Base-by-base conservation (phyloP, 176 grass and related monocot genomes). In the Raddia guianensis region DNA sequence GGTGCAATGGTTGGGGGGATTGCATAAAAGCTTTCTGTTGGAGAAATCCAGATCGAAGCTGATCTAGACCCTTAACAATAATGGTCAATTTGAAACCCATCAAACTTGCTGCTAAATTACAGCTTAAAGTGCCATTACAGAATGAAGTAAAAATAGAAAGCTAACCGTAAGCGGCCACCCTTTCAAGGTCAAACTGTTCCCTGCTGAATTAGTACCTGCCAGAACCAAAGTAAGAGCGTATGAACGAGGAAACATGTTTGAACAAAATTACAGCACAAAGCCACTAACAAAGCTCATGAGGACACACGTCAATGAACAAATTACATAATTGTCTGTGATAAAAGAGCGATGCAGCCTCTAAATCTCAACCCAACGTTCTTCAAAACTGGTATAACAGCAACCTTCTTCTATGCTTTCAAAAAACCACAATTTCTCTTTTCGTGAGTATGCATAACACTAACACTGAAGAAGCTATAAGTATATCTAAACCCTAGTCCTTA, bases 171-270 rank as follows among this genome's bases (percentile, higher is more conserved):
- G 84, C 48, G 91, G 91, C 91, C 91, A 90, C 75, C 91, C 91
- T 93, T 93, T 93, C 87, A 93, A 82, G 56, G 87, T 93, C 91
- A 93, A 85, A 87, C 82, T 93, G 82, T 82, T 87, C 50, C 87
- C 87, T 51, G 73, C 63, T 70, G 63, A 87, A 79, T 93, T 93
- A 82, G 91, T 52, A 10, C 87, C 91, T 93, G 84, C 34, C 70
- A 90, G 37, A 81, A 66, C 48, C 34, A 56, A 49, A 67, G 16
- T n/a, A 50, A 60, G 42, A 74, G 21, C 56, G 66, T 14, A 40
- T 65, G 32, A 49, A 63, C 65, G 44, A 71, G 16, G 9, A 64
- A 48, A 64, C 21, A 55, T 49, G 16, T 47, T 83, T 7, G n/a
- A n/a, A 85, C 49, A 27, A 12, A 32, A 8, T 46, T 68, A 51